A percentile compares a stretch with the other conserved stretches of the same genome.
Conservation (phyloP, 805 yeast genomes). For the Spathaspora gorwiae region DNA sequence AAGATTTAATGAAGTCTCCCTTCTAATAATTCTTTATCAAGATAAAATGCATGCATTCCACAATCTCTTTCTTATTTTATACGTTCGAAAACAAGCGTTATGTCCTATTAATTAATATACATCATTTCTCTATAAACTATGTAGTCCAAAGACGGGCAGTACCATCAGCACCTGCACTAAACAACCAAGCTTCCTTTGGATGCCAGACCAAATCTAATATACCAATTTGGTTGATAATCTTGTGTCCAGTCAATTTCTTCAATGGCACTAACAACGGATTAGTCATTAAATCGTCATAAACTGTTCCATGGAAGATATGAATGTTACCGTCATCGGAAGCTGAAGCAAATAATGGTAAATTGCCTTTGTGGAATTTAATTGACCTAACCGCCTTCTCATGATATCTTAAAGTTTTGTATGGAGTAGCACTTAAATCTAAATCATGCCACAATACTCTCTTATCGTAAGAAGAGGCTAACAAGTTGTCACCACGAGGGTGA, state of each 20-base stretch:
- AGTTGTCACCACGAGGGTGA: constrained; percentile 94
- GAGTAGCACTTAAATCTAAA: constrained; percentile 80
- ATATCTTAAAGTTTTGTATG: constrained; percentile 92
- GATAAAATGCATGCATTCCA: too few species aligned
- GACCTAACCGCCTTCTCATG: constrained; percentile 92
- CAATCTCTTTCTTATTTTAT: too few species aligned
- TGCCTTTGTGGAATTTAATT: constrained; percentile 79
- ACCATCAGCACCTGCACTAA: constrained; percentile 96
- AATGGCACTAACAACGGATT: constrained; percentile 94
- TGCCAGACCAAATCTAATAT: constrained; percentile 90
- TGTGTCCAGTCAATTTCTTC: constrained; percentile 90
- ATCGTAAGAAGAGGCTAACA: constrained; percentile 88
- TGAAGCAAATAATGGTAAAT: constrained; percentile 85
- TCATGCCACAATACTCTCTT: constrained; percentile 97
- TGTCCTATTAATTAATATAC: background rate
- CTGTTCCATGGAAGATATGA: constrained; percentile 94
- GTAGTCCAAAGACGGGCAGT: constrained; percentile 96
- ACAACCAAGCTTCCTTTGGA: constrained; percentile 97
- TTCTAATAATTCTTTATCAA: too few species aligned
- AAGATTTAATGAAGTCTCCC: too few species aligned
- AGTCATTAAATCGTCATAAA: constrained; percentile 91
- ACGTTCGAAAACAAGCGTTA: too few species aligned
- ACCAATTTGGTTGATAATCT: constrained; percentile 73
- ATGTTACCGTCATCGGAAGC: constrained; percentile 92
- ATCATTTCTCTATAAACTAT: constrained; percentile 11